A percentile compares a stretch with the other conserved stretches of the same genome.
Conservation (phyloP, 208 protist genomes). For the Acanthamoeba castellanii region DNA sequence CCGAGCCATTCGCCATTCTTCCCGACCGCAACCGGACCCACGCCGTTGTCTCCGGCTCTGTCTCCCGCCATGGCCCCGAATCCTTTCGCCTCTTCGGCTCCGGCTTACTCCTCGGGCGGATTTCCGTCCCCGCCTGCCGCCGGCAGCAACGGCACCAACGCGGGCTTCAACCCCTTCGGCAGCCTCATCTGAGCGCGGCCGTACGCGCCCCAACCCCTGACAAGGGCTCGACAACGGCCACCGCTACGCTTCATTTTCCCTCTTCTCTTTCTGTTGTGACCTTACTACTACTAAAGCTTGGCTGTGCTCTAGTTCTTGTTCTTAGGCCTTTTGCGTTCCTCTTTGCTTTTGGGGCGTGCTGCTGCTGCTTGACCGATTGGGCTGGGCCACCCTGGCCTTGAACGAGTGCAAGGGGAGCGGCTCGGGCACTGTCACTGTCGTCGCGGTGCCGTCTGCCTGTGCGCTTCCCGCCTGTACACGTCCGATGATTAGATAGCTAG, state of each 20-base stretch:
- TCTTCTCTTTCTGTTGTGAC: too few relatives aligned
- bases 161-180: constrained; percentile 47
- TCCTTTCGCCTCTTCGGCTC: neutral
- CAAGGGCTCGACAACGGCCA: neutral
- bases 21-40: neutral
- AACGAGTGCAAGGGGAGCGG: constrained; percentile 1
- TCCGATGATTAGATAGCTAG: neutral
- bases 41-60: neutral
- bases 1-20: constrained; percentile 10
- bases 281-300: too few relatives aligned
- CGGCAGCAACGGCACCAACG: constrained; percentile 1
- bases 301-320: too few relatives aligned
- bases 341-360: neutral
- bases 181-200: constrained; percentile 39
- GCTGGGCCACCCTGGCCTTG: neutral
- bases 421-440: neutral
- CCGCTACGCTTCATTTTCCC: neutral
- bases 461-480: neutral
- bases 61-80: neutral
- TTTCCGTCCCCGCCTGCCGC: neutral
- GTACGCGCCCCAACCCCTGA: neutral
- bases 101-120: neutral
- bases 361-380: too few relatives aligned
- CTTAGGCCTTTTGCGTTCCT: neutral
- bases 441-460: neutral